Conservation (phyloP, 2,329 filamentous ascomycete species). For the Fusarium graminum region DNA sequence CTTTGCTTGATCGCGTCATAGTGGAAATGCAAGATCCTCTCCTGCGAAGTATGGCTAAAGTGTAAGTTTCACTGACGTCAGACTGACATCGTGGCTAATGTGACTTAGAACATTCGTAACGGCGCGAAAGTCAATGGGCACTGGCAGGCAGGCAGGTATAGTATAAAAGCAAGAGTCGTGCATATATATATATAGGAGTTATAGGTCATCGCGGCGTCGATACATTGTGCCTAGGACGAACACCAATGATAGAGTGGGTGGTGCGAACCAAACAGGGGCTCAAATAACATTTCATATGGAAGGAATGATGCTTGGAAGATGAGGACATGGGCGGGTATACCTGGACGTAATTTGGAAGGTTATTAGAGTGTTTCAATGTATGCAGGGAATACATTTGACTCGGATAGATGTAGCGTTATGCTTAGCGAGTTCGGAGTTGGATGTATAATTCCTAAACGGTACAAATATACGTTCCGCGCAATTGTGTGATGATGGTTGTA, state of each 20-base stretch:
- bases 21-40: constrained; percentile 50
- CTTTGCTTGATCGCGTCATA: constrained; percentile 51
- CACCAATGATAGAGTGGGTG: neutral
- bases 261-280: constrained; percentile 9
- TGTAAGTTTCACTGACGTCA: constrained; percentile 44
- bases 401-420: neutral
- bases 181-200: constrained; percentile 37
- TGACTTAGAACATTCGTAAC: constrained; percentile 51
- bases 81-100: neutral
- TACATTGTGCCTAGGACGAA: neutral
- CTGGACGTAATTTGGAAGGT: neutral
- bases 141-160: constrained; percentile 1
- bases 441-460: neutral
- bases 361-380: neutral
- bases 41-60: constrained; percentile 50
- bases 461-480: neutral
- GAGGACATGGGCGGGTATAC: neutral
- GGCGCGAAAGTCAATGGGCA: constrained; percentile 48
- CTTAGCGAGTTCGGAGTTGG: constrained; percentile 1
- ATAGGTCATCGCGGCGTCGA: neutral
- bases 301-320: neutral
- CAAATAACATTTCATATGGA: neutral
- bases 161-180: constrained; percentile 4
- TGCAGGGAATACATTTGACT: neutral
- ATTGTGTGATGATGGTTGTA: too few relatives aligned